Evolutionary conservation across 139 green algal genomes (phyloP).

Genomic region (Nannochloris sp.): DNA sequence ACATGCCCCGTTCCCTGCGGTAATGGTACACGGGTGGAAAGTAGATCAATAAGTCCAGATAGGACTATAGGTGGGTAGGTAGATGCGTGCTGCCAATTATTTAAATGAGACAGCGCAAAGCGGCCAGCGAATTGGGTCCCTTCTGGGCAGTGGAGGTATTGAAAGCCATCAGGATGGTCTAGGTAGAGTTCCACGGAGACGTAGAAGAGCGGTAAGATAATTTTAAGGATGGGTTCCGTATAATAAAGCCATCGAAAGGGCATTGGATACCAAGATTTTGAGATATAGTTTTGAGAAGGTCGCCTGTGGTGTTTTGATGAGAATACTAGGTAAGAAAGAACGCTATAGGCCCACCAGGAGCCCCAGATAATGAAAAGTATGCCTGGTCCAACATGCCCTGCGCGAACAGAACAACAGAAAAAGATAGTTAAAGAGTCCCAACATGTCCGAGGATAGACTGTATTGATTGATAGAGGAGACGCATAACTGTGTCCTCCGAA

Average conservation of each 20-base stretch:
- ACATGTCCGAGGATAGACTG: too few species aligned
- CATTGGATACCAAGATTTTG: slow-evolving; percentile 10
- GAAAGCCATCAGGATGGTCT: slow-evolving; percentile 14
- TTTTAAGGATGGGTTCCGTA: slow-evolving; percentile 17
- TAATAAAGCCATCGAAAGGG: background rate
- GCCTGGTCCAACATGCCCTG: background rate
- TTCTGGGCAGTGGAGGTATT: slow-evolving; percentile 19
- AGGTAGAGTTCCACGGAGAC: slow-evolving; percentile 20
- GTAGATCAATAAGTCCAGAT: slow-evolving; percentile 23
- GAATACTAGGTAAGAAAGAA: background rate
- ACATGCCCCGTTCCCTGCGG: slow-evolving; percentile 9
- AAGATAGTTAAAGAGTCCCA: too few species aligned
- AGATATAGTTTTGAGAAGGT: background rate
- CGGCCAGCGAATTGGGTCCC: slow-evolving; percentile 17
- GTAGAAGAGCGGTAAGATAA: slow-evolving; percentile 7
- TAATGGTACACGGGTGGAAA: slow-evolving; percentile 9
- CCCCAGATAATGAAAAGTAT: slow-evolving; percentile 12
- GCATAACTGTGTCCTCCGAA: too few species aligned
- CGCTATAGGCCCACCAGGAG: slow-evolving; percentile 13
- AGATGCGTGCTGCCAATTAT: slow-evolving; percentile 39
- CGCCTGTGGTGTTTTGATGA: too few species aligned
- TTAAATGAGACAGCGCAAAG: slow-evolving; percentile 23
- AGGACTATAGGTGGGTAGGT: slow-evolving; percentile 31
- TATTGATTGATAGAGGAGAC: too few species aligned
- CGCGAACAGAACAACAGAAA: too few species aligned